Conservation (phyloP, 805 yeast genomes). For the Starmerella riodocensis region DNA sequence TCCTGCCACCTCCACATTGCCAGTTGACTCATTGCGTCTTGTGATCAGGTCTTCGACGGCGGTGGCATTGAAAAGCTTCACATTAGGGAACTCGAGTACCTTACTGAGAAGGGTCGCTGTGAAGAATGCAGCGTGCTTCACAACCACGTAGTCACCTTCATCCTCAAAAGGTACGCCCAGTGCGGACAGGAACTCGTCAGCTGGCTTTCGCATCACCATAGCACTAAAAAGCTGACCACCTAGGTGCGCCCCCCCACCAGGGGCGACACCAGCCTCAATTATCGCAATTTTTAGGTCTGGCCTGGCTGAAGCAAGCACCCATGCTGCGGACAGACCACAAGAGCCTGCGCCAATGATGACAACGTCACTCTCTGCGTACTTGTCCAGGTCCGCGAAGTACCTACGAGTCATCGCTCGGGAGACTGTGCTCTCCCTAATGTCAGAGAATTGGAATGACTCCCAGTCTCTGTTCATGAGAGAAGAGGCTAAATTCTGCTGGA, state of each 20-base stretch:
- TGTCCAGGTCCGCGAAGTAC: constrained; percentile 59
- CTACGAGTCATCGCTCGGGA: constrained; percentile 70
- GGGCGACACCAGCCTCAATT: constrained; percentile 60
- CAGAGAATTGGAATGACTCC: constrained; percentile 54
- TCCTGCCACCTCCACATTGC: constrained; percentile 56
- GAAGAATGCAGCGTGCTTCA: constrained; percentile 67
- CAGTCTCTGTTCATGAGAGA: constrained; percentile 34
- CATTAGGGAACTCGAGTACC: constrained; percentile 58
- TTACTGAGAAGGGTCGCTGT: constrained; percentile 58
- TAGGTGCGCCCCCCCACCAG: constrained; percentile 71
- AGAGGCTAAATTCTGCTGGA: constrained; percentile 10
- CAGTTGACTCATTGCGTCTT: constrained; percentile 43
- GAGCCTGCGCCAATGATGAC: constrained; percentile 71
- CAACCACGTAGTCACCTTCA: constrained; percentile 69
- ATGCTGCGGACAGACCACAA: constrained; percentile 67
- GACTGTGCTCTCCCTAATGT: constrained; percentile 65
- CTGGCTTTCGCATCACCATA: constrained; percentile 69
- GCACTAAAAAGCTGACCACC: constrained; percentile 69
- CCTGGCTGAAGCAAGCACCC: constrained; percentile 54
- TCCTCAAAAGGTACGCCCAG: constrained; percentile 57
- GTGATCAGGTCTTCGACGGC: constrained; percentile 72
- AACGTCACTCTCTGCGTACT: constrained; percentile 60
- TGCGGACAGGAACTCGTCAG: constrained; percentile 54
- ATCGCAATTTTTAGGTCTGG: constrained; percentile 65
- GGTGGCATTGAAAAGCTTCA: constrained; percentile 66